Base-by-base conservation (phyloP, 148 eudicot species). In the Chenopodium formosanum region DNA sequence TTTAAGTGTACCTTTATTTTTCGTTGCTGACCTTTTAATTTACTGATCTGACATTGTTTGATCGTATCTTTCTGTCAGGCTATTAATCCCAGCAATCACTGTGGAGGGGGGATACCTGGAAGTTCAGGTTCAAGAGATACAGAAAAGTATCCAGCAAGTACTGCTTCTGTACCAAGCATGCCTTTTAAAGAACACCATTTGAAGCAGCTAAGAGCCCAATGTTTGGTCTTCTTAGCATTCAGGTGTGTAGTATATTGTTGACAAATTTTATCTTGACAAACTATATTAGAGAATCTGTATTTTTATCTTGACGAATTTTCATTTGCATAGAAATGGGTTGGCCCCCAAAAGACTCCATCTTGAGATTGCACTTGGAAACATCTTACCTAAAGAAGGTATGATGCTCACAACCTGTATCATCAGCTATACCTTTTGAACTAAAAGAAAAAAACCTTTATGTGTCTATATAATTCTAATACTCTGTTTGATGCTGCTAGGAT, bases 141-240 rank as follows among this genome's bases (percentile, higher is more conserved):
- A 40, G 97, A 94, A 78, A 96, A 91, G 81, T 85, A 88, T 80
- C 86, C 91, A 34, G 82, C 87, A 79, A 76, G 81, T 69, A 88
- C 85, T 83, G 85, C 90, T 68, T 68, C 80, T 56, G 86, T 83
- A 58, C 37, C 91, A 78, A 81, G 79, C 86, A 85, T 90, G 91
- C 99, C 98, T 64, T 96, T 96, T 83, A 94, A 94, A 89, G 98
- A 94, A 79, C 94, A 94, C 68, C 99, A 96, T 80, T 83, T 96
- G 79, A 96, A 92, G 86, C 99, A 96, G 86, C 94, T 96, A 32
- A 91, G 99, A 86, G 99, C 99, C 52, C 99, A 96, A 82, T 94
- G 99, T 84, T 95, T 96, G 80, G 99, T 96, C 22, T 92, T 91
- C 86, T 89, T 96, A 82, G 97, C 99, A 74, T 94, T 96, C 87